Evolutionary conservation across 768 basidiomycete species (phyloP).

Genomic region (Leucocoprinus birnbaumii): DNA sequence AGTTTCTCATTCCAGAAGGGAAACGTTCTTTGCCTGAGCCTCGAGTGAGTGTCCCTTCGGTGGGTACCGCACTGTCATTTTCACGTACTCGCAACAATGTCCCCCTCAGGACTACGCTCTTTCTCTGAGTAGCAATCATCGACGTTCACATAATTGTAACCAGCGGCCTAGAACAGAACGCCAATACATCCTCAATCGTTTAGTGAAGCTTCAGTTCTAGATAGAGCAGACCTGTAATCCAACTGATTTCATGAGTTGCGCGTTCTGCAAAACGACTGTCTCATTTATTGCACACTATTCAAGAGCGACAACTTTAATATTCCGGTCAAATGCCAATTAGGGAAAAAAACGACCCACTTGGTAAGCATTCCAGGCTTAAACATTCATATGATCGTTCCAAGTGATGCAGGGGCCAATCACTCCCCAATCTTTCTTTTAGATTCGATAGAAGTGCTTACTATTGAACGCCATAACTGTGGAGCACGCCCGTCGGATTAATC

Average conservation of each 20-base stretch:
- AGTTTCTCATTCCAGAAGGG: slow-evolving; percentile 52
- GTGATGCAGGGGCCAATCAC: not conserved
- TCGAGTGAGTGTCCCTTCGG: not conserved
- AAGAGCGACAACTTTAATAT: too few species aligned
- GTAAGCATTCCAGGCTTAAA: slow-evolving; percentile 5
- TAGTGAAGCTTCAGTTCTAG: too few species aligned
- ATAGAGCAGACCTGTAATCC: slow-evolving; percentile 40
- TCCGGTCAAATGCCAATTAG: not conserved
- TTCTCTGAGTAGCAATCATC: slow-evolving; percentile 68
- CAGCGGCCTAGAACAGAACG: slow-evolving; percentile 39
- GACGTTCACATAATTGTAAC: slow-evolving; percentile 56
- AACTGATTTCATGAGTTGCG: slow-evolving; percentile 45
- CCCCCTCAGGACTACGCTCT: slow-evolving; percentile 43
- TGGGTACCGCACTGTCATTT: not conserved
- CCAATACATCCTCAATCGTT: too few species aligned
- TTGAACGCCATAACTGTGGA: slow-evolving; percentile 5
- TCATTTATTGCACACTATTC: slow-evolving; percentile 58
- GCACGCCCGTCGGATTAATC: not conserved
- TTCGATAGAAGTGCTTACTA: not conserved
- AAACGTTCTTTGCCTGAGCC: slow-evolving; percentile 45
- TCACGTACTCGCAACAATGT: slow-evolving; percentile 50
- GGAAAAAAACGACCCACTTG: not conserved
- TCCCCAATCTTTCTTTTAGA: not conserved
- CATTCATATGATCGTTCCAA: not conserved
- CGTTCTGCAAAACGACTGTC: slow-evolving; percentile 44